Evolutionary conservation across 148 eudicot species (phyloP).

Genomic region (Fagopyrum tataricum): DNA sequence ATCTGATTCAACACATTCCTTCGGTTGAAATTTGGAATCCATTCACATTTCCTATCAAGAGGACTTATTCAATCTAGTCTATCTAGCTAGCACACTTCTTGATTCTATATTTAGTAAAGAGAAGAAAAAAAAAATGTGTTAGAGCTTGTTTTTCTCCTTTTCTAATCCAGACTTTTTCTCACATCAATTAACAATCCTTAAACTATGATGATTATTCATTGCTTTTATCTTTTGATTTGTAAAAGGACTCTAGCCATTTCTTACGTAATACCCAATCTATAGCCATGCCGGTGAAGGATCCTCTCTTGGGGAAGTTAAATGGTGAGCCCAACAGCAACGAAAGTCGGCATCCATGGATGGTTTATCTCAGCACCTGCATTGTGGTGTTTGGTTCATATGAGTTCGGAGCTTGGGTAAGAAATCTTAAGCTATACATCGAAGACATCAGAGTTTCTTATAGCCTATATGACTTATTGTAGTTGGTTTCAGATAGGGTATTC

Average conservation of each 20-base stretch:
- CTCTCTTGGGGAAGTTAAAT: not conserved
- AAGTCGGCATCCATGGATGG: conserved; percentile 25
- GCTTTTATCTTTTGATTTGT: not conserved
- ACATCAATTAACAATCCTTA: not conserved
- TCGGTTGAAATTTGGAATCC: not conserved
- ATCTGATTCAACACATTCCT: conserved; percentile 5
- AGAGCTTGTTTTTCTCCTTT: not conserved
- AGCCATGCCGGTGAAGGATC: not conserved
- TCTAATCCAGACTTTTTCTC: not conserved
- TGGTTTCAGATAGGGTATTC: too few relatives aligned
- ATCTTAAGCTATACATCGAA: not conserved
- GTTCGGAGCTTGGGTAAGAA: conserved; percentile 57
- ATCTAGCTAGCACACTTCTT: too few relatives aligned
- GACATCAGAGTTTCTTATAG: not conserved
- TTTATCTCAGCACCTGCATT: conserved; percentile 45
- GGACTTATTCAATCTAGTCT: not conserved
- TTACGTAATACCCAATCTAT: too few relatives aligned
- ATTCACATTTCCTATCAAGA: not conserved
- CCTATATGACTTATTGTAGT: not conserved
- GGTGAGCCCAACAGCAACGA: not conserved
- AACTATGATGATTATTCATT: not conserved
- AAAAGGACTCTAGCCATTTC: too few relatives aligned
- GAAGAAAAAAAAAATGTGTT: not conserved
- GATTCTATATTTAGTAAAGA: not conserved
- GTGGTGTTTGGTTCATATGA: conserved; percentile 67